Base-by-base conservation (phyloP, 768 basidiomycete species). In the Boletus rubroflammeus region DNA sequence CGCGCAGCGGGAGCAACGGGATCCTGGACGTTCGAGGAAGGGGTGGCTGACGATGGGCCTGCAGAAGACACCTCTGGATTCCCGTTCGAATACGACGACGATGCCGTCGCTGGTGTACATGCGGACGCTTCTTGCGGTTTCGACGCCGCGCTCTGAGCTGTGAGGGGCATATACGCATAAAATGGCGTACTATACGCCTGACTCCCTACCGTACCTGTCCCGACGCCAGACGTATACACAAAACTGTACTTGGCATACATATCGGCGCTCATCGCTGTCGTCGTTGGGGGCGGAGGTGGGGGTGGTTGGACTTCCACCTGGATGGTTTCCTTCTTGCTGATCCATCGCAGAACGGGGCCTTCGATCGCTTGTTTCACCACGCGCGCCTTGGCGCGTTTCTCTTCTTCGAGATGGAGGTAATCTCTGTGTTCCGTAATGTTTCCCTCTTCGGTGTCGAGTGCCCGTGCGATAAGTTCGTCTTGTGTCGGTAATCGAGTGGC, bases 371-470 rank as follows among this genome's bases (percentile, higher is more conserved):
- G 73, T 41, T 86, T 82, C 28, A 85, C 81, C 25, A 84, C 83
- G 13, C 75, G 72, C 17, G 75, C 76, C 31, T 82, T 82, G 63
- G 81, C 83, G 8, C 90, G 82, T 60, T 89, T 91, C 70, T 91
- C 90, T 63, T 90, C 91, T 61, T 95, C 93, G 2, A 83, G 70
- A 47, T 78, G 80, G 28, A 94, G 81, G 64, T 93, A 94, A 60
- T 92, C 81, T 34, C 81, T 76, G 58, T 94, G 89, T 44, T 90
- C 85, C 6, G 78, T 76, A 21, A 86, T 83, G 66, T 95, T 95
- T 0, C 86, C 84, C 68, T 93, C 92, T 68, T 94, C 93, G 49
- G 85, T 90, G 62, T 93, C 89, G 17, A 94, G 80, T 0, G 93
- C 93, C 7, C 82, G 82, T 2, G 83, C 84, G 53, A 95, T 87